These are phyloP conservation scores for Chrysanthemum seticuspe DNA, from an alignment of 129 eudicot genomes.

Conservation along the genomic window DNA sequence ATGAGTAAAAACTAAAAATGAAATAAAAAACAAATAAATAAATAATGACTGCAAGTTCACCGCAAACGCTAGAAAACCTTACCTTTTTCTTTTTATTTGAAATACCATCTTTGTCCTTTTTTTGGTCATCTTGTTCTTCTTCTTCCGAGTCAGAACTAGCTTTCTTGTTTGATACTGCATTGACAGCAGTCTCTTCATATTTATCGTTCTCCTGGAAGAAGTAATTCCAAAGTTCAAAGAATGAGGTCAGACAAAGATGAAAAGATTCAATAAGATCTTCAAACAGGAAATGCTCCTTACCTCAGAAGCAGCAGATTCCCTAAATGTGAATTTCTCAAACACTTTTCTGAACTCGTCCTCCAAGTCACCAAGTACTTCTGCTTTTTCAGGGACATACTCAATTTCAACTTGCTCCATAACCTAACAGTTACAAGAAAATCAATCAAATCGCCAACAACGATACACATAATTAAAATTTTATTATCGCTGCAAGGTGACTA, in stretches of 20 bases:
- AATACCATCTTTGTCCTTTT: conserved; percentile 75
- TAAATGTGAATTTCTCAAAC: conserved; percentile 77
- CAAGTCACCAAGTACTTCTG: conserved; percentile 63
- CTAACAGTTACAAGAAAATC: conserved; percentile 21
- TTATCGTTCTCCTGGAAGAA: conserved; percentile 61
- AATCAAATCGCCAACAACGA: too few species aligned
- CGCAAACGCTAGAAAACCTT: not conserved
- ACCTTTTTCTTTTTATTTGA: conserved; percentile 99
- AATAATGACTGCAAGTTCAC: too few species aligned
- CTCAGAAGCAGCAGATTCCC: conserved; percentile 59
- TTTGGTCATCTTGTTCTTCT: conserved; percentile 79
- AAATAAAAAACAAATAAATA: not conserved
- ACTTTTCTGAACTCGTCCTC: conserved; percentile 86
- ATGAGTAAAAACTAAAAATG: conserved; percentile 2
- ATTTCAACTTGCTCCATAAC: conserved; percentile 70
- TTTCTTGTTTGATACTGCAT: conserved; percentile 69
- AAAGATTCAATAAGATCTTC: not conserved
- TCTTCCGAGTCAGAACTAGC: conserved; percentile 86
- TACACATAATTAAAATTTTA: too few species aligned
- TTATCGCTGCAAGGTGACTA: not conserved
- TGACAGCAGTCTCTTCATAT: conserved; percentile 58
- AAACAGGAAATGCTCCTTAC: conserved; percentile 30
- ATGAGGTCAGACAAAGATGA: conserved; percentile 3
- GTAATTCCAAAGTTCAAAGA: not conserved
- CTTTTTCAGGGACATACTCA: conserved; percentile 84